Evolutionary conservation across 1,284 basidiomycete species (phyloP), one percentile per base, ranked within the genome.

Genomic region (Exsudoporus floridanus): DNA sequence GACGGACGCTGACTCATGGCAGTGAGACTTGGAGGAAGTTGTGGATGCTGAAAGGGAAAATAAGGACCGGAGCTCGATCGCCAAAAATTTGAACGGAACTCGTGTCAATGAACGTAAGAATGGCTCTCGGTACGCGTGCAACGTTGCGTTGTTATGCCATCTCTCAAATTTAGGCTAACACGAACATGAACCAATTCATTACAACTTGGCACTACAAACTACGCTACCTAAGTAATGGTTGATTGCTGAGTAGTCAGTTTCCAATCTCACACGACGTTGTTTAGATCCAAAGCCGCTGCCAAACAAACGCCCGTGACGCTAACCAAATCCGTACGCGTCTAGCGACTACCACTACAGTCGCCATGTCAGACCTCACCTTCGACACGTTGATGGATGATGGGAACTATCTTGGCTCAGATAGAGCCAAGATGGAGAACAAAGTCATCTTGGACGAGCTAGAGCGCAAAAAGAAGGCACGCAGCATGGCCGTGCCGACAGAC

Each of bases 401-500:
- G 7, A 84, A 83, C 66, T 88, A 86, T 59, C 65, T 83, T 19
- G 83, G 84, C 54, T 79, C 86, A 9, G 88, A 90, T 59, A 74
- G 88, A 39, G 88, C 87, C 48, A 76, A 81, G 57, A 67, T 82
- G 41, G 88, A 90, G 69, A 90, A 93, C 75, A 85, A 90, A 63
- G 84, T 86, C 55, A 81, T 94, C 44, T 77, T 94, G 49, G 90
- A 94, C 67, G 92, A 95, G 71, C 82, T 98, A n/a, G 94, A 97
- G 70, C 82, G 93, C 60, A 96, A 94, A 79, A 96, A 94, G 77
- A 86, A 92, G 64, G 90, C 94, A n/a, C 82, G 96, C 56, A 88
- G 79, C 54, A 83, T 98, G 73, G 95, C 95, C 14, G 93, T 99
- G 5, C 97, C 97, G 6, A 99, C 97, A 8, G 95, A 98, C 69